Percentiles rank a stretch among this genome's conserved stretches.
Evolutionary conservation across 768 basidiomycete genomes (phyloP).

Genomic region (Stropharia rugosoannulata): DNA sequence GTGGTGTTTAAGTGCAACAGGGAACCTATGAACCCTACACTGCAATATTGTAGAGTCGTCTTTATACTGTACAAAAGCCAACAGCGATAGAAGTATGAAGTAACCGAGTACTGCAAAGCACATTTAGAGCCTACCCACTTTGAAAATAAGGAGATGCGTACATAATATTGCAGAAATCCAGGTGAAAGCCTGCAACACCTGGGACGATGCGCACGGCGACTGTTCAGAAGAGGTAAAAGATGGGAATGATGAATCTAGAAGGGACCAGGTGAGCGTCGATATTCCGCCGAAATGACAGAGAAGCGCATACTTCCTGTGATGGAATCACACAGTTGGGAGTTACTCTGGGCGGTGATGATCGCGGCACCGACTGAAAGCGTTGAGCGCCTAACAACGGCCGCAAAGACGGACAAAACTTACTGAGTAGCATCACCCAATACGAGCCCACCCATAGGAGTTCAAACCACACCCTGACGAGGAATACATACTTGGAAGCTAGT

Average conservation of each 20-base stretch:
- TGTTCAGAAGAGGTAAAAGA: conserved; percentile 7
- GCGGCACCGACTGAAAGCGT: conserved; percentile 21
- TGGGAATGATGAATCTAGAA: background rate
- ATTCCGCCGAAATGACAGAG: background rate
- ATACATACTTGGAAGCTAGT: conserved; percentile 45
- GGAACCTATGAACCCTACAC: conserved; percentile 45
- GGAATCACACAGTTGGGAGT: conserved; percentile 12
- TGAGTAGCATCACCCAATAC: conserved; percentile 58
- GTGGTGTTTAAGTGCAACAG: conserved; percentile 25
- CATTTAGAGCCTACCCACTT: background rate
- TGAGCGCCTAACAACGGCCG: background rate
- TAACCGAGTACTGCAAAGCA: conserved; percentile 54
- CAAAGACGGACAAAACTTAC: conserved; percentile 35
- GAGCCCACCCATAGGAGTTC: conserved; percentile 62
- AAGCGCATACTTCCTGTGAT: conserved; percentile 6
- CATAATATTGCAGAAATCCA: conserved; percentile 44
- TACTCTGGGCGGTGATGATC: conserved; percentile 20
- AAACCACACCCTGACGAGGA: conserved; percentile 69
- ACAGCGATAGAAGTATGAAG: conserved; percentile 45
- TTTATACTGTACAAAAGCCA: conserved; percentile 36
- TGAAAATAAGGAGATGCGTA: conserved; percentile 16
- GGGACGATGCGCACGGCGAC: conserved; percentile 49
- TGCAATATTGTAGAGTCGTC: conserved; percentile 53
- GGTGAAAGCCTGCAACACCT: conserved; percentile 57
- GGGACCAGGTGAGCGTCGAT: background rate